Percentiles rank a stretch among this genome's conserved stretches.
phyloP scores from a whole-genome alignment of 2,329 filamentous ascomycete species.

The Coleophoma cylindrospora region DNA sequence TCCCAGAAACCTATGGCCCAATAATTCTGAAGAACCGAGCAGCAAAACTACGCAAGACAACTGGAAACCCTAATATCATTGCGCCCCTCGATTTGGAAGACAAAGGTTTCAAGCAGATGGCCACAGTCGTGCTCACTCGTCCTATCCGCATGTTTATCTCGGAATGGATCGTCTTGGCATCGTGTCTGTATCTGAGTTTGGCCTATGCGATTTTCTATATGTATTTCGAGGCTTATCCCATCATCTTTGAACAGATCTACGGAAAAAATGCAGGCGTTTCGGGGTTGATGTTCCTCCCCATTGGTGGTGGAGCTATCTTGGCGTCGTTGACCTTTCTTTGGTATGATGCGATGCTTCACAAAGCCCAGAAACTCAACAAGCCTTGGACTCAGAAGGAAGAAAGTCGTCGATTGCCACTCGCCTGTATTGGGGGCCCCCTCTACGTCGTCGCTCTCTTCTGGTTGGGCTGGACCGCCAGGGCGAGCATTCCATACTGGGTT shows the following conservation, averaged over 20 bases:
- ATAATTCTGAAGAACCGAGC: conserved; percentile 58
- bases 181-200: conserved; percentile 54
- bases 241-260: conserved; percentile 57
- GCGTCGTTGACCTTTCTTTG: conserved; percentile 41
- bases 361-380: conserved; percentile 40
- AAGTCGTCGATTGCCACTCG: conserved; percentile 45
- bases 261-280: conserved; percentile 51
- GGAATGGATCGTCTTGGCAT: conserved; percentile 58
- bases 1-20: conserved; percentile 58
- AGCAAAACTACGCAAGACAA: conserved; percentile 50
- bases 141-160: conserved; percentile 54
- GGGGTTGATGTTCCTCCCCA: conserved; percentile 56
- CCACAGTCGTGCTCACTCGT: conserved; percentile 54
- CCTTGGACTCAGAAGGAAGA: conserved; percentile 42
- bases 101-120: conserved; percentile 40
- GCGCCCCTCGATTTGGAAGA: conserved; percentile 61
- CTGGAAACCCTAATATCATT: conserved; percentile 48
- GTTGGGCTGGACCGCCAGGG: conserved; percentile 50
- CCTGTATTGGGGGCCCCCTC: conserved; percentile 38
- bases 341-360: conserved; percentile 47
- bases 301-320: conserved; percentile 43
- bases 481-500: conserved; percentile 47
- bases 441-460: conserved; percentile 49
- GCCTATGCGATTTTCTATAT: conserved; percentile 59
- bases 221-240: conserved; percentile 61